These are phyloP conservation scores for Zarea fungicola DNA, from an alignment of 2,329 filamentous ascomycete species.

Conservation along the genomic window DNA sequence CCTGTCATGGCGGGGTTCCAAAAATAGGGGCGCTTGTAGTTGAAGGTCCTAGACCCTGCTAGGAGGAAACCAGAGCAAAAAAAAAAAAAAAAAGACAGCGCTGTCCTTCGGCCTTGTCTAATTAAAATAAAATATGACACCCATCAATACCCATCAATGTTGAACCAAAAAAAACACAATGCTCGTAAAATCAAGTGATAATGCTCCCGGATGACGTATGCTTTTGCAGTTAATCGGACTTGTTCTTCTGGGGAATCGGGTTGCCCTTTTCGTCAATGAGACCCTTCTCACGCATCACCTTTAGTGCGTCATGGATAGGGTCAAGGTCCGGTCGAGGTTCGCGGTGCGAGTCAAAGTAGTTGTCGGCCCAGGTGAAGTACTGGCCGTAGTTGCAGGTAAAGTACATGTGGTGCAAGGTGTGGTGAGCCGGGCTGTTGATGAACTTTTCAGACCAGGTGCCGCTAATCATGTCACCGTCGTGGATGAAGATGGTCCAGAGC, in stretches of 20 bases:
- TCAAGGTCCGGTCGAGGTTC: constrained; percentile 39
- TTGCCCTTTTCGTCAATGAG: constrained; percentile 39
- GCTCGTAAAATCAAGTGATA: constrained; percentile 5
- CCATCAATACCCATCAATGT: constrained; percentile 1
- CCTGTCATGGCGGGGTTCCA: background rate
- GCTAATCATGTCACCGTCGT: constrained; percentile 45
- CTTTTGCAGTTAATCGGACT: constrained; percentile 15
- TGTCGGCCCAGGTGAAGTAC: constrained; percentile 44
- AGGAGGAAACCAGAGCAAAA: too few species aligned
- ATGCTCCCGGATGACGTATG: background rate
- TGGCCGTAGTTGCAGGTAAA: constrained; percentile 46
- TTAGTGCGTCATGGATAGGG: constrained; percentile 38
- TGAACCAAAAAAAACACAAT: constrained; percentile 1
- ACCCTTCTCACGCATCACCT: constrained; percentile 39
- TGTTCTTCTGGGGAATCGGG: constrained; percentile 29
- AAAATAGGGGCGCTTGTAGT: background rate
- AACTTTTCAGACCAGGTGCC: constrained; percentile 41
- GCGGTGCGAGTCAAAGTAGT: constrained; percentile 39
- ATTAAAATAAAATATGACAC: constrained; percentile 6
- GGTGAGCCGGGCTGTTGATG: constrained; percentile 44
- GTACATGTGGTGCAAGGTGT: constrained; percentile 45
- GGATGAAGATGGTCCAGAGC: constrained; percentile 45
- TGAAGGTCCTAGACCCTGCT: background rate
- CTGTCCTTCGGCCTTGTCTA: constrained; percentile 2
- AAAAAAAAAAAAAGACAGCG: background rate